These are phyloP conservation scores for Microbotryum saponariae DNA, from an alignment of 1,284 basidiomycete species.

Conservation along the genomic window DNA sequence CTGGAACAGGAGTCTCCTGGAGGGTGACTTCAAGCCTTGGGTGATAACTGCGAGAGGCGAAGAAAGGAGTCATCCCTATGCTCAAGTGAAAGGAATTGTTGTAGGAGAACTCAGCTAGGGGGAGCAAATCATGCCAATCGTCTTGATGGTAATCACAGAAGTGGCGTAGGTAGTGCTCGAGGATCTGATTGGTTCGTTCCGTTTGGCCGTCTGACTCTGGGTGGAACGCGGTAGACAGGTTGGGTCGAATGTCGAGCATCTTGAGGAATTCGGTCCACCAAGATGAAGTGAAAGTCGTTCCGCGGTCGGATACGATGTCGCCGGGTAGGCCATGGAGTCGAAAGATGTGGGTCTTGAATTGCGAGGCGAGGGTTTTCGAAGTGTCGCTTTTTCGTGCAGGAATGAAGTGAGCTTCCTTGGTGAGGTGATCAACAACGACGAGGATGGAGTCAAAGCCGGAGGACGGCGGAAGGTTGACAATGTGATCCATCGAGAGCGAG, in stretches of 20 bases:
- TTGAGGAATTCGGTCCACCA: too few relatives aligned
- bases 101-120: conserved; percentile 35
- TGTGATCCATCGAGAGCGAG: conserved; percentile 22
- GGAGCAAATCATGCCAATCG: conserved; percentile 34
- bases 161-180: conserved; percentile 42
- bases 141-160: conserved; percentile 24
- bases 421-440: too few relatives aligned
- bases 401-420: too few relatives aligned
- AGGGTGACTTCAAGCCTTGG: background rate
- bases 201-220: conserved; percentile 15
- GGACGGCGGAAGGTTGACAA: too few relatives aligned
- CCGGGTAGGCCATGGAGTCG: too few relatives aligned
- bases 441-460: too few relatives aligned
- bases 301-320: too few relatives aligned
- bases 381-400: too few relatives aligned
- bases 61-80: conserved; percentile 32
- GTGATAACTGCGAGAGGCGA: conserved; percentile 2
- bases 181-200: conserved; percentile 41
- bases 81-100: conserved; percentile 30
- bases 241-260: conserved; percentile 16
- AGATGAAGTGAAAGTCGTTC: too few relatives aligned
- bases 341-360: too few relatives aligned
- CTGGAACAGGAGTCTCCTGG: too few relatives aligned
- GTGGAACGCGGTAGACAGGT: conserved; percentile 38
- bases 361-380: too few relatives aligned